These are phyloP conservation scores for Hirsutella minnesotensis DNA, from an alignment of 2,329 filamentous ascomycete genomes.

Conservation along the genomic window DNA sequence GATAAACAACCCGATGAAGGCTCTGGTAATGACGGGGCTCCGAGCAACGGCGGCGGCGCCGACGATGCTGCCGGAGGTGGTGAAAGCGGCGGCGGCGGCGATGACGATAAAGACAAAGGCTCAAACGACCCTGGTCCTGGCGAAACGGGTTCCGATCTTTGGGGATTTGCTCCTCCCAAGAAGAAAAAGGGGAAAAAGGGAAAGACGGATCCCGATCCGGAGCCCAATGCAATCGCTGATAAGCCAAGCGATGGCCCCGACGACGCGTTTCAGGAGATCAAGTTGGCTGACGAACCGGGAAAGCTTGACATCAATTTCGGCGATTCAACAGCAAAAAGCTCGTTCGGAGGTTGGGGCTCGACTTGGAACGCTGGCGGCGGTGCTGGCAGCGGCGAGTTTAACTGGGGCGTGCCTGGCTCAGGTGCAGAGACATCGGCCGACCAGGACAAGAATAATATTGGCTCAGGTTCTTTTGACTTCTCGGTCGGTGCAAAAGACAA, in stretches of 20 bases:
- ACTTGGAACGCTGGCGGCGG: conserved; percentile 44
- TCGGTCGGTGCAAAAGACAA: conserved; percentile 27
- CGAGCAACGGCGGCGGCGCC: conserved; percentile 1
- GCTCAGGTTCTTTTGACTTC: conserved; percentile 29
- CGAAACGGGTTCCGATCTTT: conserved; percentile 25
- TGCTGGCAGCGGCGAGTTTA: conserved; percentile 6
- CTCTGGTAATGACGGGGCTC: conserved; percentile 2
- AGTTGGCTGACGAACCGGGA: conserved; percentile 45
- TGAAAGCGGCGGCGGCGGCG: conserved; percentile 2
- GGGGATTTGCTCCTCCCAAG: conserved; percentile 23
- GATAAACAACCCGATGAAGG: conserved; percentile 6
- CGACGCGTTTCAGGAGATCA: conserved; percentile 53
- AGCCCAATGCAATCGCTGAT: conserved; percentile 10
- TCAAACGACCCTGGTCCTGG: conserved; percentile 22
- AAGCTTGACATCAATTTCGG: conserved; percentile 45
- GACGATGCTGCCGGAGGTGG: conserved; percentile 1
- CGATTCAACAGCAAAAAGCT: conserved; percentile 28
- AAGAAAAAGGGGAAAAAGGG: conserved; percentile 25
- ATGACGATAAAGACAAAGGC: conserved; percentile 5
- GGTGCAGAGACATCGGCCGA: conserved; percentile 14
- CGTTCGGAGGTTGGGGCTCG: conserved; percentile 47
- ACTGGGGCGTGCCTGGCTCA: conserved; percentile 29
- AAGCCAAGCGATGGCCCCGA: conserved; percentile 28
- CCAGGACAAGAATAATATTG: conserved; percentile 28
- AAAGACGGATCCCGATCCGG: conserved; percentile 13